These are phyloP conservation scores for Clavispora phyllophila DNA, from an alignment of 805 yeast species.

Conservation along the genomic window DNA sequence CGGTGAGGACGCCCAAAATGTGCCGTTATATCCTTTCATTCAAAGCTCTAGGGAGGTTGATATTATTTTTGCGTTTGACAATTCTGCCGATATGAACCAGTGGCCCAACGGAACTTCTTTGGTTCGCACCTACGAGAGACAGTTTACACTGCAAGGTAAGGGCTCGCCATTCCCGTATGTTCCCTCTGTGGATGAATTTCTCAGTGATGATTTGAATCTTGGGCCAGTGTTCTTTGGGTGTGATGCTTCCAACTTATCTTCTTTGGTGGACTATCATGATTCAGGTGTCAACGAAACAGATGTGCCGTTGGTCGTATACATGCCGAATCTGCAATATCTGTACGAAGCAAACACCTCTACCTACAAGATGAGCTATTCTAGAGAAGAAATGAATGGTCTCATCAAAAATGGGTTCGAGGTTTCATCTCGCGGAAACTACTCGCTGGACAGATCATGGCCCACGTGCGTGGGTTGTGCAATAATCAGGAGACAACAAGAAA, in stretches of 20 bases:
- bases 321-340: conserved; percentile 14
- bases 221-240: conserved; percentile 16
- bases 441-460: conserved; percentile 18
- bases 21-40: conserved; percentile 62
- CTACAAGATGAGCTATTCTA: conserved; percentile 18
- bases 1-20: conserved; percentile 70
- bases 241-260: conserved; percentile 6
- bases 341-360: conserved; percentile 20
- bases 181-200: conserved; percentile 7
- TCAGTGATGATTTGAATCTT: conserved; percentile 2
- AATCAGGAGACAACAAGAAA: conserved; percentile 20
- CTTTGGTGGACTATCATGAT: conserved; percentile 8
- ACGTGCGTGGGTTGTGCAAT: conserved; percentile 25
- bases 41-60: conserved; percentile 61
- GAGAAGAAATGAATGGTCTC: conserved; percentile 11
- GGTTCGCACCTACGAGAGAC: conserved; percentile 52
- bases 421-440: conserved; percentile 14
- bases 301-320: conserved; percentile 19
- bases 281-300: conserved; percentile 10
- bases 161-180: conserved; percentile 17
- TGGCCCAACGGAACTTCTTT: conserved; percentile 73
- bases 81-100: conserved; percentile 57
- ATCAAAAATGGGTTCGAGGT: conserved; percentile 20
- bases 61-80: conserved; percentile 59
- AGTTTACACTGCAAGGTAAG: conserved; percentile 22